Base-by-base conservation (phyloP, 768 basidiomycete genomes). In the Hypsizygus marmoreus region DNA sequence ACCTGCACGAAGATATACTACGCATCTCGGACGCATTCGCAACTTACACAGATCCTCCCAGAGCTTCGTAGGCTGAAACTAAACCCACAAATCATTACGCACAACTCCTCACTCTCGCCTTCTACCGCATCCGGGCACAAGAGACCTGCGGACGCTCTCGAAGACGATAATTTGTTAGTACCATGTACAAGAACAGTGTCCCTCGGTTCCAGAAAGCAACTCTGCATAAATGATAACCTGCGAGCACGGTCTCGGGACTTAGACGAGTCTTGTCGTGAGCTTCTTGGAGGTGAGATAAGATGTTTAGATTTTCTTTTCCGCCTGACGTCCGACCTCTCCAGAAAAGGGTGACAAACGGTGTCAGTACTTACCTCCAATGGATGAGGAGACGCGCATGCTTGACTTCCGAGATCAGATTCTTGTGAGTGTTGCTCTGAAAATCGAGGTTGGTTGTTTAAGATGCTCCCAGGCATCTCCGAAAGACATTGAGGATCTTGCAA, bases 21-120 rank as follows among this genome's bases (percentile, higher is more conserved):
- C 59, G 89, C 95, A 0, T 98, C 97, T 0, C 77, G 95, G 24
- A 99, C 95, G 0, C 95, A 99, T 66, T 95, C 95, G 1, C 95
- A 99, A 59, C 79, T 99, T 3, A 76, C 93, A 2, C 95, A 99
- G 63, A 76, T 98, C 3, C 74, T 94, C 13, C 86, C 88, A 3
- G 97, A 99, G 60, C 72, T 97, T 8, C 76, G 71, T 30, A 87
- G 82, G 55, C 78, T 95, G n/a, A 74, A 74, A 50, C 62, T 94
- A 4, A 49, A 53, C 11, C 54, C 58, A 61, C 61, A 66, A 13
- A 42, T 69, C 37, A 43, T 55, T 20, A 62, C 62, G 14, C 61
- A 67, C 34, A 38, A 49, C 56, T n/a, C 49, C 66, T 9, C 53
- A 11, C 44, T 33, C 33, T 7, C 43, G 16, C 41, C 49, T 39